Evolutionary conservation across 192 early-diverging fungal species (phyloP).

Genomic region (Pilaira anomala): DNA sequence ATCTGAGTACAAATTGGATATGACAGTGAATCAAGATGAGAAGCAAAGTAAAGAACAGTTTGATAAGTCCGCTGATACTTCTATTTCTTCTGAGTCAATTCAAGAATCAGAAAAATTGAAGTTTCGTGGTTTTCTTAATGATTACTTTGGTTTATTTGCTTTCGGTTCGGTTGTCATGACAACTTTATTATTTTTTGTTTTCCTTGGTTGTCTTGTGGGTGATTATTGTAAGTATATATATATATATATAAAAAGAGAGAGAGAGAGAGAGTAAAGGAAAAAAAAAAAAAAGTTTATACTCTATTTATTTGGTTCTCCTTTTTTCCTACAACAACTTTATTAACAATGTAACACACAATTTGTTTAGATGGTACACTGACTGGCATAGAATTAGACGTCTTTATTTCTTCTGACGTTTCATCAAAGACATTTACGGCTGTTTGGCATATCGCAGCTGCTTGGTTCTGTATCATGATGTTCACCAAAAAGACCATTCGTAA

Average conservation of each 20-base stretch:
- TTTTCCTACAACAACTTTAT: background rate
- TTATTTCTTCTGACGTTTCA: constrained; percentile 59
- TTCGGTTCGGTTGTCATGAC: constrained; percentile 47
- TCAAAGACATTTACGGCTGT: constrained; percentile 65
- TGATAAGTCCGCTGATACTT: background rate
- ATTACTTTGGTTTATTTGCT: constrained; percentile 51
- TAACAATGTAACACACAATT: background rate
- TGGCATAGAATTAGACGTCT: constrained; percentile 49
- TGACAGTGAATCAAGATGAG: constrained; percentile 7
- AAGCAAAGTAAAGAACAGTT: constrained; percentile 2
- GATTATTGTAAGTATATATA: constrained; percentile 66
- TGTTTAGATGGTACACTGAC: constrained; percentile 52
- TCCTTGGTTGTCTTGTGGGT: constrained; percentile 62
- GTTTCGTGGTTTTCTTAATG: constrained; percentile 63
- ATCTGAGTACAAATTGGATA: constrained; percentile 14
- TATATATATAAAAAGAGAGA: too few relatives aligned
- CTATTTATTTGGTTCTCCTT: background rate
- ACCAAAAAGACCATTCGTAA: constrained; percentile 50
- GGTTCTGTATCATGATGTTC: constrained; percentile 59
- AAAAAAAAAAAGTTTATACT: background rate
- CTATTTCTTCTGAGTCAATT: background rate
- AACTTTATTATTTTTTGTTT: constrained; percentile 62
- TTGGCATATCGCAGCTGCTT: constrained; percentile 73
- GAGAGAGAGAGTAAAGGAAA: too few relatives aligned
- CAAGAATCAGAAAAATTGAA: constrained; percentile 40